Evolutionary conservation across 2,329 filamentous ascomycete species (phyloP), one percentile per base, ranked within the genome.

Genomic region (Fusarium albidum): DNA sequence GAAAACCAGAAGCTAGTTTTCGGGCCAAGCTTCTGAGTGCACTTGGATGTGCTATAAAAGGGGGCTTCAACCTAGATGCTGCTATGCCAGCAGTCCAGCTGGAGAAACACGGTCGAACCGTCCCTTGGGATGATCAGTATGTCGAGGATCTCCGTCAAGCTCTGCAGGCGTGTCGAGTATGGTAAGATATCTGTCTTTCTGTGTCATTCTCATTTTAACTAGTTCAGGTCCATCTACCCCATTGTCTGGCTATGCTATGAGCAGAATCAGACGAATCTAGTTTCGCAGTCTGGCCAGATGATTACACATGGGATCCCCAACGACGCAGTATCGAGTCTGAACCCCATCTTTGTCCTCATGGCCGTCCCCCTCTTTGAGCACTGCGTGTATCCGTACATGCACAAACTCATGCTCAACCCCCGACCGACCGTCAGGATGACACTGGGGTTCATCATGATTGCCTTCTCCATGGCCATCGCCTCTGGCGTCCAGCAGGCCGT

Each of bases 61-160:
- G 39, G 18, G 39, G 27, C 6, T 42, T 42, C 39, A 42, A 31
- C 39, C 17, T 42, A 9, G 39, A 42, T n/a, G 27, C 39, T 31
- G 39, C 39, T 3, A 42, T 42, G 27, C 39, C 39, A 2, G 39
- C 39, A 8, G 39, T 42, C 4, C 39, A 42, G 12, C 2, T 42
- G 11, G 39, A 42, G 17, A 42, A 42, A 17, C 39, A 42, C n/a
- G 39, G 39, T 3, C 27, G 39, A 9, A 31, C 27, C 3, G 39
- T 42, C 5, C 39, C 39, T 12, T 42, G 39, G 39, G 26, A 42
- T 42, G 39, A 42, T 27, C 39, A 42, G 27, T 42, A 42, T 21
- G 39, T 42, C 4, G 39, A 42, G 2, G 39, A 42, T 18, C 39
- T 42, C 18, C 39, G 39, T 17, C 39, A 42, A 21, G 39, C 39